Percentiles rank a stretch among this genome's conserved stretches.
Conservation (phyloP, 352 stramenopile genomes). For the Pythium diclinum region DNA sequence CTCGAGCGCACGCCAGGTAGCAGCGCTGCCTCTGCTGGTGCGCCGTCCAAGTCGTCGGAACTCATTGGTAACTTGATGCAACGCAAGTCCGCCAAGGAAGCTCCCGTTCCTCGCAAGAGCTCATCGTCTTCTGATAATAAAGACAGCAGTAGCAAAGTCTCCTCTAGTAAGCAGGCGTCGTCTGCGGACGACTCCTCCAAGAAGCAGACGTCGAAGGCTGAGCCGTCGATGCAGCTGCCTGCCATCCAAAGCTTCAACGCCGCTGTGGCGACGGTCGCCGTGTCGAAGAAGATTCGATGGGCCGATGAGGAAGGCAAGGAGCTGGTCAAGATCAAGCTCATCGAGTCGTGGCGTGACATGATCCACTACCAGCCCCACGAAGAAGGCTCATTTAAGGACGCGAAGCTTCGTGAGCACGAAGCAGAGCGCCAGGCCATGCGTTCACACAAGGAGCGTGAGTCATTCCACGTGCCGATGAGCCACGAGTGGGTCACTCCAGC, state of each 20-base stretch:
- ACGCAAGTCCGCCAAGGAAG: slow-evolving; percentile 66
- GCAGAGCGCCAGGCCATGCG: slow-evolving; percentile 66
- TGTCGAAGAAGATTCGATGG: slow-evolving; percentile 75
- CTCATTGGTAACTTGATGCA: slow-evolving; percentile 84
- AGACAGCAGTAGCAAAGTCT: slow-evolving; percentile 26
- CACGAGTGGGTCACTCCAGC: slow-evolving; percentile 68
- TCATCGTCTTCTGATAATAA: slow-evolving; percentile 25
- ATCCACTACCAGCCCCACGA: slow-evolving; percentile 63
- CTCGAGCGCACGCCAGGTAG: slow-evolving; percentile 66
- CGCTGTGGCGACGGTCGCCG: slow-evolving; percentile 27
- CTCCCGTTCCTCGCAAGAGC: background rate
- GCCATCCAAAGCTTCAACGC: slow-evolving; percentile 85
- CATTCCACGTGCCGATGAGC: slow-evolving; percentile 42
- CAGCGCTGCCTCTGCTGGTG: slow-evolving; percentile 15
- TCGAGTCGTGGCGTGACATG: slow-evolving; percentile 84
- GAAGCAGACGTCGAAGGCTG: slow-evolving; percentile 33
- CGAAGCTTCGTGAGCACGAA: slow-evolving; percentile 82
- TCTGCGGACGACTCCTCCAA: slow-evolving; percentile 12
- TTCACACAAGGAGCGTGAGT: slow-evolving; percentile 57
- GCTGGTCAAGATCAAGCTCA: slow-evolving; percentile 78
- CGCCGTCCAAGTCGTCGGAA: slow-evolving; percentile 69
- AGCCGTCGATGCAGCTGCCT: slow-evolving; percentile 53
- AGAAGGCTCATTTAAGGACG: slow-evolving; percentile 71
- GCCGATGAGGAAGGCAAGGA: slow-evolving; percentile 74
- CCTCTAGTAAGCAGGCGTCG: slow-evolving; percentile 28